A percentile compares a stretch with the other conserved stretches of the same genome.
Evolutionary conservation across 345 rosid species (phyloP).

Genomic region (Linum lewisii): DNA sequence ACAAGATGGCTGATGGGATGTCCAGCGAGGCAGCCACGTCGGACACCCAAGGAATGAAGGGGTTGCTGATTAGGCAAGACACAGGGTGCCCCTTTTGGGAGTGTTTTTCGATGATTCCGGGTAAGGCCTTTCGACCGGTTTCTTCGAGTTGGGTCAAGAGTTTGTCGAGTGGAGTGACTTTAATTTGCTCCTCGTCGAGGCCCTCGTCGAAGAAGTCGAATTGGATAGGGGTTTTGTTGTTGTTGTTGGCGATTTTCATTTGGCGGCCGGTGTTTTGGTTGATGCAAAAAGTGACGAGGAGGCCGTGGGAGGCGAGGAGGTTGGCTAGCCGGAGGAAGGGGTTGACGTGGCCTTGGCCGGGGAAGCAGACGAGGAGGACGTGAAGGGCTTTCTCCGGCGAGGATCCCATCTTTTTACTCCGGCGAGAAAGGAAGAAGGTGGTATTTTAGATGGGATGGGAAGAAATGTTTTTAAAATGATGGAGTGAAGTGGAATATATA

Average conservation of each 20-base stretch:
- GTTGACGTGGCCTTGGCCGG: slow-evolving; percentile 78
- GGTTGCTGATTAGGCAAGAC: background rate
- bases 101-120: background rate
- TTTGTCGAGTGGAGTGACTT: background rate
- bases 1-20: slow-evolving; percentile 1
- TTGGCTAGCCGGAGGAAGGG: slow-evolving; percentile 75
- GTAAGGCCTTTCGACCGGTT: background rate
- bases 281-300: slow-evolving; percentile 60
- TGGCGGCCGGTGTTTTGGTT: slow-evolving; percentile 37
- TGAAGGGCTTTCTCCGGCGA: slow-evolving; percentile 32
- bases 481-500: too few relatives aligned
- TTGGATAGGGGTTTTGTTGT: background rate
- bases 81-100: background rate
- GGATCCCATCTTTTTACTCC: slow-evolving; percentile 26
- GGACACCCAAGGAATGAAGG: slow-evolving; percentile 3
- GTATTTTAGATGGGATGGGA: background rate
- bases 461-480: background rate
- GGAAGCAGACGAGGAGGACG: slow-evolving; percentile 65
- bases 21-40: slow-evolving; percentile 3
- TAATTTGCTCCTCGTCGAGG: background rate
- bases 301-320: slow-evolving; percentile 68
- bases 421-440: too few relatives aligned
- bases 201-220: slow-evolving; percentile 11
- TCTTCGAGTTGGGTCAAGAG: background rate
- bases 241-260: slow-evolving; percentile 27